Percentiles rank a stretch among this genome's conserved stretches.
Conservation (phyloP, 345 rosid genomes). For the Aquilaria sinensis region DNA sequence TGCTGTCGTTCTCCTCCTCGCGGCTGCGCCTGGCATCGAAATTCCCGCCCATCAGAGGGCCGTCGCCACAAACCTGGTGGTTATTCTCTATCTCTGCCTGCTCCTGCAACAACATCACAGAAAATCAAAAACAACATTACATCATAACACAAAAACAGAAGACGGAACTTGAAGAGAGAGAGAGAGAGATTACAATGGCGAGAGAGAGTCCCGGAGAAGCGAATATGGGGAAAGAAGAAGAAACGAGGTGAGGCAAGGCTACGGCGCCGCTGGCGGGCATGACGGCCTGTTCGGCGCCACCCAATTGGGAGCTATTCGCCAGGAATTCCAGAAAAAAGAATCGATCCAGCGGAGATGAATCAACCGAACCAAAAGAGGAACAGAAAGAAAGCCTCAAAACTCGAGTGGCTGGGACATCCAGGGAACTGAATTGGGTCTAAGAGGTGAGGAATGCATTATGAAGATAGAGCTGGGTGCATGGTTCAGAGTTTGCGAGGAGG, state of each 20-base stretch:
- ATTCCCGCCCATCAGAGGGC: conserved; percentile 25
- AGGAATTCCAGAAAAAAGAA: not conserved
- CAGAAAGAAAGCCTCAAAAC: not conserved
- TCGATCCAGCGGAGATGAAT: conserved; percentile 16
- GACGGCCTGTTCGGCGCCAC: conserved; percentile 14
- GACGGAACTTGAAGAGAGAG: not conserved
- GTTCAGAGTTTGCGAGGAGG: too few relatives aligned
- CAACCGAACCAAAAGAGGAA: conserved; percentile 36
- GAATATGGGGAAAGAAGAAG: conserved; percentile 24
- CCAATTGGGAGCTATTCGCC: too few relatives aligned
- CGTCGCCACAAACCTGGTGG: conserved; percentile 7
- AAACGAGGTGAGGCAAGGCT: conserved; percentile 31
- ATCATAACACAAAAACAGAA: too few relatives aligned
- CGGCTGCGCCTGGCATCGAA: conserved; percentile 41
- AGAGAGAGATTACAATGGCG: conserved; percentile 20
- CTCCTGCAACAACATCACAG: conserved; percentile 24
- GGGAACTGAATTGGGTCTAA: too few relatives aligned
- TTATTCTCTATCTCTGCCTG: conserved; percentile 45
- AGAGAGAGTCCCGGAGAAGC: conserved; percentile 39
- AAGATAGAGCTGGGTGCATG: too few relatives aligned
- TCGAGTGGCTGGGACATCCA: too few relatives aligned
- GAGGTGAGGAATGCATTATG: too few relatives aligned
- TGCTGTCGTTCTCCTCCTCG: conserved; percentile 63
- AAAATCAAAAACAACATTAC: not conserved
- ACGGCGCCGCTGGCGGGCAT: conserved; percentile 25